Base-by-base conservation (phyloP, 2,329 filamentous ascomycete genomes). In the Xylaria digitata region DNA sequence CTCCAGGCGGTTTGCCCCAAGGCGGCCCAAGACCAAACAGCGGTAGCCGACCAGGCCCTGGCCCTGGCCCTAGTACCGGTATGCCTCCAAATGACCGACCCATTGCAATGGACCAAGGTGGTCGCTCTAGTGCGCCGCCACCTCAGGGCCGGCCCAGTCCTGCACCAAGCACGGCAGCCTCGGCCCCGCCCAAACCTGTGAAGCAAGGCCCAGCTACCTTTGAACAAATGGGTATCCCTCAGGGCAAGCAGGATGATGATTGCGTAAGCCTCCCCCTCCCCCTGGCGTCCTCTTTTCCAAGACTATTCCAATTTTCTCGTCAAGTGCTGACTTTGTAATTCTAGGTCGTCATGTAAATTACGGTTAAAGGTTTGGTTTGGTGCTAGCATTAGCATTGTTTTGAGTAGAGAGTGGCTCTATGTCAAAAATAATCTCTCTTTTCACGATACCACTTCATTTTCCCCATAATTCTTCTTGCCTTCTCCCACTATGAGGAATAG, bases 161-260 rank as follows among this genome's bases (percentile, higher is more conserved):
- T 6, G 72, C 74, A 11, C 73, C 74, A 7, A 77, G 74, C 60
- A 68, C 73, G 6, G 72, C 71, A 23, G 62, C 73, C 73, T 66
- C 75, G 49, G 78, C 80, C n/a, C 78, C 80, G 7, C 73, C 78
- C 17, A 79, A 82, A 6, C 75, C 80, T 70, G 70, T 82, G 2
- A 80, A 82, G 17, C 56, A 92, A 76, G 96, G 95, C 11, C 95
- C 96, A 0, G 93, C 96, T 74, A 98, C 96, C 0, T 99, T 99
- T 78, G 95, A 97, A 77, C 94, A 96, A 77, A 99, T 99, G 96
- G 96, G 96, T 45, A 95, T 99, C 73, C 93, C 94, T 6, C 87
- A 90, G 74, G 89, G 86, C 54, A 94, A 96, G 80, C 87, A 90
- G 68, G 92, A 97, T n/a, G 87, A 88, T 72, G 94, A 98, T 80